Evolutionary conservation across 208 protist species (phyloP).

Genomic region (Leishmania turanica): DNA sequence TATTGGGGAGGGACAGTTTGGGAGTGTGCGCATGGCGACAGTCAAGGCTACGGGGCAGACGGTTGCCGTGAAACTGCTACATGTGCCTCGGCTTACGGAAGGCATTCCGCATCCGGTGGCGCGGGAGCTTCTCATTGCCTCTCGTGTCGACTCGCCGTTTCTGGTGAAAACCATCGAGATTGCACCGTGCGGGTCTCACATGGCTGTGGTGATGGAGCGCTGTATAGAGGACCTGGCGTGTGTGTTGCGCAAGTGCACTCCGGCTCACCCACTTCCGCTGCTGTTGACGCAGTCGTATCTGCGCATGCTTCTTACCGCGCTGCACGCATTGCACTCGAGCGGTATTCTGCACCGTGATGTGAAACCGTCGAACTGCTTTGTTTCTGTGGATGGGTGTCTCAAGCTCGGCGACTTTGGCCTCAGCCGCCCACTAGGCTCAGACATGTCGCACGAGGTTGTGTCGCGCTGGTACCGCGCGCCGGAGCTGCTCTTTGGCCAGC

Average conservation of each 20-base stretch:
- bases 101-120: slow-evolving; percentile 85
- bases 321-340: slow-evolving; percentile 62
- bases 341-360: slow-evolving; percentile 89
- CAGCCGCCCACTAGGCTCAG: slow-evolving; percentile 79
- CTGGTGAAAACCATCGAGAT: slow-evolving; percentile 74
- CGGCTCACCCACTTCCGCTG: slow-evolving; percentile 33
- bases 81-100: slow-evolving; percentile 47
- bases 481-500: slow-evolving; percentile 97
- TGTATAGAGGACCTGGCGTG: slow-evolving; percentile 62
- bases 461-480: slow-evolving; percentile 99
- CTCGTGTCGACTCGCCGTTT: slow-evolving; percentile 51
- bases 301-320: slow-evolving; percentile 64
- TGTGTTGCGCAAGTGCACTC: slow-evolving; percentile 38
- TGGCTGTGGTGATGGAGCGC: slow-evolving; percentile 84
- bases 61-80: slow-evolving; percentile 81
- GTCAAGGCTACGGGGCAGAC: slow-evolving; percentile 52
- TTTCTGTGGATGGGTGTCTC: slow-evolving; percentile 50
- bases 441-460: slow-evolving; percentile 95
- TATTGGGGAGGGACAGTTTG: slow-evolving; percentile 85
- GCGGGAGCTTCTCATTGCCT: slow-evolving; percentile 68
- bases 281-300: slow-evolving; percentile 34
- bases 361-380: slow-evolving; percentile 89
- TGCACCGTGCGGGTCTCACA: slow-evolving; percentile 49
- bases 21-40: slow-evolving; percentile 56
- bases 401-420: slow-evolving; percentile 97